Percentiles rank a stretch among this genome's conserved stretches.
Evolutionary conservation across 768 basidiomycete species (phyloP).

Genomic region (Cyclocybe aegerita): DNA sequence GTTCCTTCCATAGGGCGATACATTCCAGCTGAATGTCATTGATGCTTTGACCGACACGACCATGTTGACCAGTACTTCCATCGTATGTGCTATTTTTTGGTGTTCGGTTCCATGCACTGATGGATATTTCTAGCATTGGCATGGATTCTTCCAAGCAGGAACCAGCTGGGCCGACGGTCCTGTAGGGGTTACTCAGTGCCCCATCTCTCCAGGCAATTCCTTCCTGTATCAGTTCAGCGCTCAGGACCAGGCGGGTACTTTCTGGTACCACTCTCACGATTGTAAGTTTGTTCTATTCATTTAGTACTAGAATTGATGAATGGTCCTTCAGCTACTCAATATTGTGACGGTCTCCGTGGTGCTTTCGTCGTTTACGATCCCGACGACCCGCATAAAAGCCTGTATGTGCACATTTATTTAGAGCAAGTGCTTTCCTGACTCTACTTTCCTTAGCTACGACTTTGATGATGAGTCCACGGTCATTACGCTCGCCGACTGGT

Average conservation of each 20-base stretch:
- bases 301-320: neutral
- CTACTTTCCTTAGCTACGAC: neutral
- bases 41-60: slow-evolving; percentile 40
- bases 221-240: slow-evolving; percentile 42
- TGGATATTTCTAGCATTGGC: slow-evolving; percentile 40
- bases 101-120: no score
- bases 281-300: slow-evolving; percentile 18
- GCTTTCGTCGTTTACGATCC: slow-evolving; percentile 36
- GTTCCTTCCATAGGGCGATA: slow-evolving; percentile 27
- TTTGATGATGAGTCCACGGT: slow-evolving; percentile 32
- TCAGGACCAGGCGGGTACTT: slow-evolving; percentile 22
- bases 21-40: slow-evolving; percentile 43
- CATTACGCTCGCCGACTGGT: slow-evolving; percentile 38
- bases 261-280: slow-evolving; percentile 23
- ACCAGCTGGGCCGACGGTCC: slow-evolving; percentile 46
- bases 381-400: slow-evolving; percentile 18
- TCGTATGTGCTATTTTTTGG: slow-evolving; percentile 16
- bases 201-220: slow-evolving; percentile 37
- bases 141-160: slow-evolving; percentile 42
- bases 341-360: slow-evolving; percentile 47
- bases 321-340: slow-evolving; percentile 25
- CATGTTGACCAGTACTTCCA: slow-evolving; percentile 29
- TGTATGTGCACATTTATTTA: slow-evolving; percentile 3
- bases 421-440: neutral
- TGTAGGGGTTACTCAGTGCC: slow-evolving; percentile 44